These are phyloP conservation scores for Epichloe festucae DNA, from an alignment of 2,329 filamentous ascomycete species.

Conservation along the genomic window DNA sequence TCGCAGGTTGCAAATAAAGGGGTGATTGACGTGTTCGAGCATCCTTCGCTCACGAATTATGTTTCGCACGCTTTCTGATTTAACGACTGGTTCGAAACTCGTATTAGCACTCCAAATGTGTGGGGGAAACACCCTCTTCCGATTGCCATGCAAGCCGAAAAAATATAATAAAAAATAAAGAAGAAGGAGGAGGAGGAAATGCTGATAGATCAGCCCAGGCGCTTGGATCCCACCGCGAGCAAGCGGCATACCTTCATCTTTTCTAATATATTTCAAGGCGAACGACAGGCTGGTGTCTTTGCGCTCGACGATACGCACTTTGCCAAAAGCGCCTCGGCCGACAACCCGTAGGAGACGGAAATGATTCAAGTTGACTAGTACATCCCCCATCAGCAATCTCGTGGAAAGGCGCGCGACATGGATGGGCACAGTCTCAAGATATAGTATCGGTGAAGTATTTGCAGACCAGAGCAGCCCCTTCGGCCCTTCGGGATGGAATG, in stretches of 20 bases:
- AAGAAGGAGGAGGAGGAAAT: too few relatives aligned
- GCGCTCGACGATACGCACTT: constrained; percentile 94
- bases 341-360: constrained; percentile 92
- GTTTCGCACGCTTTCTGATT: constrained; percentile 94
- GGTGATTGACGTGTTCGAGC: constrained; percentile 95
- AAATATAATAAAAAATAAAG: too few relatives aligned
- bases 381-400: background rate
- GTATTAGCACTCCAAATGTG: background rate
- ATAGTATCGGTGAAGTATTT: too few relatives aligned
- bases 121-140: background rate
- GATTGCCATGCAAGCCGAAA: too few relatives aligned
- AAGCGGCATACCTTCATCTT: constrained; percentile 71
- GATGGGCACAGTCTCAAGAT: background rate
- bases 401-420: background rate
- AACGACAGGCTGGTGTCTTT: constrained; percentile 93
- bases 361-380: constrained; percentile 84
- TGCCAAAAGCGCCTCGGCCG: constrained; percentile 94
- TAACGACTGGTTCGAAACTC: constrained; percentile 54
- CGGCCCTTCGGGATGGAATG: too few relatives aligned
- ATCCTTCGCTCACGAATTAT: constrained; percentile 96
- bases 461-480: too few relatives aligned
- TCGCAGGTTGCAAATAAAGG: constrained; percentile 94
- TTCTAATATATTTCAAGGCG: constrained; percentile 94
- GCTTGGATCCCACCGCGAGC: background rate
- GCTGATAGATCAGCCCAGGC: background rate